Percentiles rank a stretch among this genome's conserved stretches.
Evolutionary conservation across 805 yeast species (phyloP).

Genomic region (Myxozyma nipponensis): DNA sequence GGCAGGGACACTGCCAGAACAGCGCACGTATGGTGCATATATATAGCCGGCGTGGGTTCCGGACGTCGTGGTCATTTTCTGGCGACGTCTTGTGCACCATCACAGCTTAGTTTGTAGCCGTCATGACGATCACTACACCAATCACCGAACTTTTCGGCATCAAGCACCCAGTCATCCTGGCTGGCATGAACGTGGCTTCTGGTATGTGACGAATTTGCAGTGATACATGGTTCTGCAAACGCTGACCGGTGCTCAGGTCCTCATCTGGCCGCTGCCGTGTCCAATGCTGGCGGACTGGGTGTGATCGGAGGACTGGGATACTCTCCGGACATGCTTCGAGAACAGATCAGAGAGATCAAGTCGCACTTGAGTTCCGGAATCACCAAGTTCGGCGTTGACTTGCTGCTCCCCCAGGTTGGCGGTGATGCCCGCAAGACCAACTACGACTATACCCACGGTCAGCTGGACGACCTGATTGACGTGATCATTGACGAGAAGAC

Average conservation of each 20-base stretch:
- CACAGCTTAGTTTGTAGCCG: too few relatives aligned
- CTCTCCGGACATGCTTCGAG: slow-evolving; percentile 30
- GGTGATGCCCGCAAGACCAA: slow-evolving; percentile 33
- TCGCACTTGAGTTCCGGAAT: slow-evolving; percentile 24
- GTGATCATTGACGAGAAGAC: slow-evolving; percentile 30
- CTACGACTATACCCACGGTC: slow-evolving; percentile 31
- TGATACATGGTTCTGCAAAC: not conserved
- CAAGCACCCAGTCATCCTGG: slow-evolving; percentile 31
- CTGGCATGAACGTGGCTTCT: slow-evolving; percentile 34
- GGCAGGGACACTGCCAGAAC: too few relatives aligned
- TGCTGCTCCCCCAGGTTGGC: slow-evolving; percentile 32
- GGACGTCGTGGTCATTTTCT: too few relatives aligned
- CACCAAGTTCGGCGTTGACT: slow-evolving; percentile 32
- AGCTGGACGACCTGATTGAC: slow-evolving; percentile 27
- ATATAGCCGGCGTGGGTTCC: too few relatives aligned
- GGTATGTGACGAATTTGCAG: slow-evolving; percentile 14
- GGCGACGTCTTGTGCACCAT: too few relatives aligned
- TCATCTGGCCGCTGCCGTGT: slow-evolving; percentile 32
- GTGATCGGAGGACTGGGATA: slow-evolving; percentile 33
- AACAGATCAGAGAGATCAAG: slow-evolving; percentile 29
- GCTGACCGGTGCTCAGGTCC: slow-evolving; percentile 25
- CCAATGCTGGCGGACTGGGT: slow-evolving; percentile 34
- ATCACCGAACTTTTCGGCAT: slow-evolving; percentile 30
- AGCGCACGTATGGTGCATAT: too few relatives aligned
- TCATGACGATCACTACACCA: slow-evolving; percentile 28